Conservation (phyloP, 2,329 filamentous ascomycete species). For the Exophiala dermatitidis region DNA sequence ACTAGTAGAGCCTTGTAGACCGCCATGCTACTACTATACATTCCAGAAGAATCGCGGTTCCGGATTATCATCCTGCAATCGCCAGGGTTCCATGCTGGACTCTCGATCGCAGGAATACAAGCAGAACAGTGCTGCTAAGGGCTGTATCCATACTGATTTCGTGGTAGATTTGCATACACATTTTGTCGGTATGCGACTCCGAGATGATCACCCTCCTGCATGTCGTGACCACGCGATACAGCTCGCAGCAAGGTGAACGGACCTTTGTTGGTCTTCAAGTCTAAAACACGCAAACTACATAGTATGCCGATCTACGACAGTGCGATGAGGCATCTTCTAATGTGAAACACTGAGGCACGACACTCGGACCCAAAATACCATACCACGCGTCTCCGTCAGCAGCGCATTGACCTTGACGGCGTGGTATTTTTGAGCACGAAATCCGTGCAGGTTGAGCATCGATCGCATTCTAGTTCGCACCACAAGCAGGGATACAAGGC, state of each 20-base stretch:
- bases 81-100: too few relatives aligned
- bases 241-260: neutral
- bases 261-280: neutral
- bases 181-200: too few relatives aligned
- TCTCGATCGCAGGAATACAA: neutral
- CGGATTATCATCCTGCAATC: neutral
- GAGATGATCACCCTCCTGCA: too few relatives aligned
- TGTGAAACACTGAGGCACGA: slow-evolving; percentile 2
- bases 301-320: neutral
- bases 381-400: neutral
- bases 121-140: neutral
- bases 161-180: too few relatives aligned
- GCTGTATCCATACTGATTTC: neutral
- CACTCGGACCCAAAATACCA: neutral
- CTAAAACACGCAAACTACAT: neutral
- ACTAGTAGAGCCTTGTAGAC: too few relatives aligned
- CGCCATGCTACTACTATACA: neutral
- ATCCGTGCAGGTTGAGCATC: slow-evolving; percentile 1
- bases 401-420: neutral
- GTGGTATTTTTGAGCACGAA: slow-evolving; percentile 6
- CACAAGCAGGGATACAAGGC: neutral
- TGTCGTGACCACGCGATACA: too few relatives aligned
- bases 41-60: neutral
- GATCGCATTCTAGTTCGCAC: neutral
- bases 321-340: neutral